These are phyloP conservation scores for Cyclotella atomus DNA, from an alignment of 108 stramenopile genomes.

Conservation along the genomic window DNA sequence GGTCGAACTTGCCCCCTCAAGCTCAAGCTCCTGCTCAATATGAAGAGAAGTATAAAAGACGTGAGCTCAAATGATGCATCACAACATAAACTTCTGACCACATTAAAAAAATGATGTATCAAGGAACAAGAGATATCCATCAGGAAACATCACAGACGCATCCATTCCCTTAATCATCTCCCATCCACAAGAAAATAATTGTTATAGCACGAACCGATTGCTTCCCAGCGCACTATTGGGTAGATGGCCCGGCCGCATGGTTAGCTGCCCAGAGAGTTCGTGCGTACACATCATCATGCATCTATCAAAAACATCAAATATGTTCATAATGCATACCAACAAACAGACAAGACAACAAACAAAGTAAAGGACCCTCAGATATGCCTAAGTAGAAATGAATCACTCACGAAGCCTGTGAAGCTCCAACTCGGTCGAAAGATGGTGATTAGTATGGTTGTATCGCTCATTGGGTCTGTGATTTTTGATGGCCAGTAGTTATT, in stretches of 20 bases:
- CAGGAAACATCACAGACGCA: conserved; percentile 4
- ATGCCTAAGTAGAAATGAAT: conserved; percentile 37
- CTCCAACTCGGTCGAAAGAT: conserved; percentile 49
- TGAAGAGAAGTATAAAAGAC: neutral
- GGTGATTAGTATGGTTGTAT: conserved; percentile 32
- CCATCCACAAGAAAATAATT: conserved; percentile 27
- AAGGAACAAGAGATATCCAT: conserved; percentile 12
- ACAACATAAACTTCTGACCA: too few relatives aligned
- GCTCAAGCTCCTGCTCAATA: neutral
- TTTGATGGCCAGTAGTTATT: too few relatives aligned
- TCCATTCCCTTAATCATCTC: conserved; percentile 6
- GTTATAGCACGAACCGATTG: conserved; percentile 50
- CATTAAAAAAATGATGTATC: conserved; percentile 17
- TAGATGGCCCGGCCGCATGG: conserved; percentile 56
- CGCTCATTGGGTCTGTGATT: conserved; percentile 32
- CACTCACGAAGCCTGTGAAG: conserved; percentile 44
- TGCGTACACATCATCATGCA: conserved; percentile 10
- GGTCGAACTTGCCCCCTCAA: neutral
- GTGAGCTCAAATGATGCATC: neutral
- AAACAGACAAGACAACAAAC: neutral
- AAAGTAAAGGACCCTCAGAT: conserved; percentile 31
- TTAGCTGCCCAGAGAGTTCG: conserved; percentile 55
- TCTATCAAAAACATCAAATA: too few relatives aligned
- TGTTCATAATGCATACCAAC: neutral
- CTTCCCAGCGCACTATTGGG: conserved; percentile 56